Evolutionary conservation across 2,329 filamentous ascomycete genomes (phyloP).

Genomic region (Daldinia sp.): DNA sequence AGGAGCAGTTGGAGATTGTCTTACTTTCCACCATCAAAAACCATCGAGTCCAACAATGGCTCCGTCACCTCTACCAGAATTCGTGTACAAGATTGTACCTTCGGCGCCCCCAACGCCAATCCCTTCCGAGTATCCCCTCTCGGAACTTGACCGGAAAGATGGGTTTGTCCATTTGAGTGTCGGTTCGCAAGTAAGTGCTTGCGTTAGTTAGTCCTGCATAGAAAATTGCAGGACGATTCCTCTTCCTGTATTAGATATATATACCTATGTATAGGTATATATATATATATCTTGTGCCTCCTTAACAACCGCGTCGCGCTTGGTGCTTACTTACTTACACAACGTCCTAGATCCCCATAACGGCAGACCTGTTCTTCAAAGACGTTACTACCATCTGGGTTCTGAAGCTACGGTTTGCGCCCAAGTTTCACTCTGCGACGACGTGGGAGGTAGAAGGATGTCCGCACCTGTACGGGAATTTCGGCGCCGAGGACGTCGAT

Average conservation of each 20-base stretch:
- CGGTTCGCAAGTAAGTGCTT: slow-evolving; percentile 61
- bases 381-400: slow-evolving; percentile 46
- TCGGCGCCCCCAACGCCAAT: slow-evolving; percentile 64
- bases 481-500: slow-evolving; percentile 65
- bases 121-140: slow-evolving; percentile 67
- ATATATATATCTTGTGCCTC: not conserved
- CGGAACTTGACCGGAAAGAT: slow-evolving; percentile 69
- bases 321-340: slow-evolving; percentile 1
- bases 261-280: not conserved
- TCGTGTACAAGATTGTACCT: slow-evolving; percentile 72
- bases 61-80: slow-evolving; percentile 54
- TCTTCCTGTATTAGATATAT: not conserved
- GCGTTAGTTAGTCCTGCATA: too few species aligned
- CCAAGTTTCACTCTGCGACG: slow-evolving; percentile 56
- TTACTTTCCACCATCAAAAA: slow-evolving; percentile 6
- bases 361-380: slow-evolving; percentile 50
- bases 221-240: too few species aligned
- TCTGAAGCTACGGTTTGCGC: slow-evolving; percentile 62
- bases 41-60: slow-evolving; percentile 24
- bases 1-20: slow-evolving; percentile 16
- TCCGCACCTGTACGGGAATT: slow-evolving; percentile 70
- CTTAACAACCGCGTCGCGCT: not conserved
- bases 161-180: slow-evolving; percentile 73
- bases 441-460: slow-evolving; percentile 68
- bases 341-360: slow-evolving; percentile 47